Conservation (phyloP, 1,284 basidiomycete species). For the Sporisorium reilianum region DNA sequence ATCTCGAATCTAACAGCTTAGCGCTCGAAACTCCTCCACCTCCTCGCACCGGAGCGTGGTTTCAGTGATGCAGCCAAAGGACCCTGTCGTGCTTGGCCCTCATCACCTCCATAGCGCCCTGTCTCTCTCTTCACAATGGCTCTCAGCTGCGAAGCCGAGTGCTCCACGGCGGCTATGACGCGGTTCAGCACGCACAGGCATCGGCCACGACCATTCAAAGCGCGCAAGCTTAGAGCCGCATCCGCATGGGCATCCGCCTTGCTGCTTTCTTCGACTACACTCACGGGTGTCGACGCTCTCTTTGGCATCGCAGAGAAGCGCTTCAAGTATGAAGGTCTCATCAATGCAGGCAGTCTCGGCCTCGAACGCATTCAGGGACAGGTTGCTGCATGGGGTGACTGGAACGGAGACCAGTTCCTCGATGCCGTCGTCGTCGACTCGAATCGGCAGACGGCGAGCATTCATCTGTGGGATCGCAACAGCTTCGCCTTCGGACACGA, state of each 20-base stretch:
- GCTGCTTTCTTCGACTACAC: conserved; percentile 16
- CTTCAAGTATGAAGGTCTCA: conserved; percentile 85
- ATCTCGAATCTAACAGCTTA: conserved; percentile 22
- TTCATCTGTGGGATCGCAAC: conserved; percentile 85
- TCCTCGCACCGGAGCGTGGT: conserved; percentile 1
- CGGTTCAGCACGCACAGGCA: conserved; percentile 5
- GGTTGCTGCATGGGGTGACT: conserved; percentile 91
- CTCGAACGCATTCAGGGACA: conserved; percentile 76
- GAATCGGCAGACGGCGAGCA: conserved; percentile 79
- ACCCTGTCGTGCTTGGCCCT: conserved; percentile 15
- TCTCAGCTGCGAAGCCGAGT: conserved; percentile 37
- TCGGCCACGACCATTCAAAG: conserved; percentile 9
- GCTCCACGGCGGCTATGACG: conserved; percentile 23
- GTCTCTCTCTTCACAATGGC: conserved; percentile 13
- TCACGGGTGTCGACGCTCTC: conserved; percentile 36
- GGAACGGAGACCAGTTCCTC: conserved; percentile 84
- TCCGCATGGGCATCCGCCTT: conserved; percentile 33
- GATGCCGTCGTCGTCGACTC: conserved; percentile 82
- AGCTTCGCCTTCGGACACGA: conserved; percentile 75
- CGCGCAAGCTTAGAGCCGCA: conserved; percentile 18
- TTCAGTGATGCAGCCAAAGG: conserved; percentile 4
- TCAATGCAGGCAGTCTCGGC: conserved; percentile 84
- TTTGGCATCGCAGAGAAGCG: conserved; percentile 72
- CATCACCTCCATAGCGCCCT: background rate
- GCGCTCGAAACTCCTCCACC: conserved; percentile 19